Base-by-base conservation (phyloP, 805 yeast genomes). In the Wickerhamomyces silvicola region DNA sequence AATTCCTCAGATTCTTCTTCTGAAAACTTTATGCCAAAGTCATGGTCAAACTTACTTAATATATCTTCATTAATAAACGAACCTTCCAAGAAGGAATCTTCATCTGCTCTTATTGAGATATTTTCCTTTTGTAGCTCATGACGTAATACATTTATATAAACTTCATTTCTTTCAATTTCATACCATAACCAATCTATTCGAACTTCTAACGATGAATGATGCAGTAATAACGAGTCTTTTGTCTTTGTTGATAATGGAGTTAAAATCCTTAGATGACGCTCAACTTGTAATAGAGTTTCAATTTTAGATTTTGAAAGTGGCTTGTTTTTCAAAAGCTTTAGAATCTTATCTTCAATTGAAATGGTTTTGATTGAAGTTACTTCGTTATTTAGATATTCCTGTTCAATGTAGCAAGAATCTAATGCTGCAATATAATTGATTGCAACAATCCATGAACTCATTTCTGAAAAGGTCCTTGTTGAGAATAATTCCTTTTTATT, bases 161-260 rank as follows among this genome's bases (percentile, higher is more conserved):
- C 59, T 17, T 52, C 52, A 27, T 64, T 60, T 29, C 72, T 61
- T 33, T 68, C 62, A 10, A 66, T 54, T 36, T 78, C 81, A 36
- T 68, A 68, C 65, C 76, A 66, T 22, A 70, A 52, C 75, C 77
- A 71, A 37, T 75, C 78, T 27, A 78, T 50, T 38, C 70, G 67
- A 17, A 72, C 63, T n/a, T 68, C 62, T 38, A 74, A 50, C 36
- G 66, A 58, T 27, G 68, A 66, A 14, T 70, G 65, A 4, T 74
- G 62, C 18, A 57, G 52, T 10, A 61, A 50, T 14, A 80, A 39
- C 5, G 56, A 48, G 14, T 74, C 81, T 30, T 70, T 60, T 2
- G 84, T 75, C 32, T 67, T 70, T 3, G 59, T 54, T 20, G 63
- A 63, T 18, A 81, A 57, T 2, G 88, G 88, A 10, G 79, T 67